Evolutionary conservation across 305 asterid species (phyloP).

Genomic region (Plantago lanceolata): DNA sequence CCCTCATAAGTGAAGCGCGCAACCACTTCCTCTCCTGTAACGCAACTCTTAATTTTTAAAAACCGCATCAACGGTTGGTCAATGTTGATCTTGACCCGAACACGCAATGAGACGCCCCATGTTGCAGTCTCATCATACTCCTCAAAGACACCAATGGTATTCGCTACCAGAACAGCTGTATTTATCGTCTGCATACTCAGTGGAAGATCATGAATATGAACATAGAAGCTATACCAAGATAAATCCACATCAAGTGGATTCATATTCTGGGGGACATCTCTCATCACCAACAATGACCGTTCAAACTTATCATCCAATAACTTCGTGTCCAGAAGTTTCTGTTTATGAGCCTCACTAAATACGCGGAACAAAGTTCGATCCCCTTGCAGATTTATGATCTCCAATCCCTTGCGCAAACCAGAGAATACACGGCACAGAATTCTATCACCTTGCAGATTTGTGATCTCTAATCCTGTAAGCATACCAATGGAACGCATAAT

Average conservation of each 20-base stretch:
- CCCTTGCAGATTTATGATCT: too few relatives aligned
- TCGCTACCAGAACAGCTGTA: not conserved
- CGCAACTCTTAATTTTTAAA: not conserved
- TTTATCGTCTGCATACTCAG: not conserved
- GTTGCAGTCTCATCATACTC: not conserved
- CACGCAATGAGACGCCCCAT: not conserved
- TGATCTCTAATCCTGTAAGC: not conserved
- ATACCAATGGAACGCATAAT: not conserved
- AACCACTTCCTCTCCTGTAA: not conserved
- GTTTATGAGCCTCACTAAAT: too few relatives aligned
- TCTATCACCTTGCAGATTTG: not conserved
- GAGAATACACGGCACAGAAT: not conserved
- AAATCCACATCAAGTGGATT: slow-evolving; percentile 7
- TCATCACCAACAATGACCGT: not conserved
- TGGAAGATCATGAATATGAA: not conserved
- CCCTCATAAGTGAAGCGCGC: not conserved
- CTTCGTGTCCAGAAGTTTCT: too few relatives aligned
- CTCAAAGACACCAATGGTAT: not conserved
- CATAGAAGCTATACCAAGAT: slow-evolving; percentile 1
- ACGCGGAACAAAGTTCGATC: too few relatives aligned
- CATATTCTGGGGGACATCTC: not conserved
- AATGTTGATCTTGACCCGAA: not conserved
- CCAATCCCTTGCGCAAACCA: too few relatives aligned
- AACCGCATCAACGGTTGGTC: not conserved
- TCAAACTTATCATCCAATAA: too few relatives aligned